Evolutionary conservation across 805 yeast species (phyloP), one percentile per base, ranked within the genome.

Genomic region (Metschnikowia henanensis): DNA sequence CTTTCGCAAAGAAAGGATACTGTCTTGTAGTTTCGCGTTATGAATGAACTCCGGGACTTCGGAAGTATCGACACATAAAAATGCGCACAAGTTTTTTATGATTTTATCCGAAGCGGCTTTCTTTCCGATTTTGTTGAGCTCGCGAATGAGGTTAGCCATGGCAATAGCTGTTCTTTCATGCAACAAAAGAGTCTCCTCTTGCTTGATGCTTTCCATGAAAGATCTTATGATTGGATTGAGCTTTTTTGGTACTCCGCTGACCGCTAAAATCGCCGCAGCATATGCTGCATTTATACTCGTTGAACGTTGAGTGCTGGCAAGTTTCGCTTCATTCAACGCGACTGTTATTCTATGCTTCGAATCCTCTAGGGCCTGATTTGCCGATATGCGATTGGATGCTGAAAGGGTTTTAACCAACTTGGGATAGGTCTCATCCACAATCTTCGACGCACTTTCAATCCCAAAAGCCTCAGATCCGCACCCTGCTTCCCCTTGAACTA

Each of bases 391-490:
- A 50, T 81, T 76, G 2, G 87, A 75, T 4, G 96, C 80, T 13
- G 84, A 72, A 56, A 94, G 65, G 7, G 76, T 61, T 45, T 77
- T 79, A 51, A 81, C 67, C 50, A 89, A 66, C 57, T 83, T 84
- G n/a, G 76, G 78, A 58, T 79, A 88, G 6, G 81, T 78, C 30
- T 81, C 87, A 31, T 70, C 69, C 25, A 84, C 56, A 15, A 90
- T 76, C 49, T 79, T 77, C 44, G 85, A 85, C 1, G 97, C 97
- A 48, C 79, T 77, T 33, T 77, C 85, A 31, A 94, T 61, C 13
- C 89, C 79, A 65, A 94, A 94, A 0, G 97, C 98, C 55, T 84
- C 90, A 1, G 95, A 89, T 2, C 97, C 97, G 2, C 97, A 96
- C 47, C 87, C 95, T 1, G 81, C 73, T 59, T 94, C 98, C 28